phyloP scores from a whole-genome alignment of 2,329 filamentous ascomycete genomes.

The Neodidymelliopsis sp. region DNA sequence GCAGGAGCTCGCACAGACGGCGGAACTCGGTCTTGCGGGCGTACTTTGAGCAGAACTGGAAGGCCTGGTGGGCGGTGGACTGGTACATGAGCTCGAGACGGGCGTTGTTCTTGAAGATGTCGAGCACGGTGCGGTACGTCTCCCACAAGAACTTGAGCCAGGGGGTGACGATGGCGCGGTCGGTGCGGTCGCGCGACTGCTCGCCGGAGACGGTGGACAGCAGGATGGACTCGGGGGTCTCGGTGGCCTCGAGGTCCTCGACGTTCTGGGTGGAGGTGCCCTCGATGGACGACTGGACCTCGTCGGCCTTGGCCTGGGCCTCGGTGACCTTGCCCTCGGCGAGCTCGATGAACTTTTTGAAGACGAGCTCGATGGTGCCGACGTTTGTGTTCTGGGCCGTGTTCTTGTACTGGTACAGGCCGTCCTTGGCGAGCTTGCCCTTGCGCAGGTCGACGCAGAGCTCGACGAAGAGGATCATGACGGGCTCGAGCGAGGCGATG shows the following conservation, averaged over 20 bases:
- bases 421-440: conserved; percentile 98
- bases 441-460: conserved; percentile 97
- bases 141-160: conserved; percentile 99
- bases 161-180: conserved; percentile 96
- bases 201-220: conserved; percentile 97
- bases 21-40: conserved; percentile 99
- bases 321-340: conserved; percentile 95
- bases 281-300: conserved; percentile 88
- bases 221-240: conserved; percentile 97
- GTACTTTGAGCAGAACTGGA: conserved; percentile 98
- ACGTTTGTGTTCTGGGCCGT: conserved; percentile 99
- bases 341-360: conserved; percentile 97
- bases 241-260: conserved; percentile 94
- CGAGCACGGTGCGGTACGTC: conserved; percentile 96
- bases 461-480: conserved; percentile 97
- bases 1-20: conserved; percentile 94
- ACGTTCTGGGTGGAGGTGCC: conserved; percentile 74
- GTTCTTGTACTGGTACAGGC: conserved; percentile 99
- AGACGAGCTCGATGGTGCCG: conserved; percentile 89
- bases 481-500: conserved; percentile 93
- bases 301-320: conserved; percentile 94
- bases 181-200: conserved; percentile 95
- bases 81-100: conserved; percentile 98
- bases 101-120: conserved; percentile 99
- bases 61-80: conserved; percentile 95